Evolutionary conservation across 2,329 filamentous ascomycete species (phyloP).

Genomic region (Stachybotrys elegans): DNA sequence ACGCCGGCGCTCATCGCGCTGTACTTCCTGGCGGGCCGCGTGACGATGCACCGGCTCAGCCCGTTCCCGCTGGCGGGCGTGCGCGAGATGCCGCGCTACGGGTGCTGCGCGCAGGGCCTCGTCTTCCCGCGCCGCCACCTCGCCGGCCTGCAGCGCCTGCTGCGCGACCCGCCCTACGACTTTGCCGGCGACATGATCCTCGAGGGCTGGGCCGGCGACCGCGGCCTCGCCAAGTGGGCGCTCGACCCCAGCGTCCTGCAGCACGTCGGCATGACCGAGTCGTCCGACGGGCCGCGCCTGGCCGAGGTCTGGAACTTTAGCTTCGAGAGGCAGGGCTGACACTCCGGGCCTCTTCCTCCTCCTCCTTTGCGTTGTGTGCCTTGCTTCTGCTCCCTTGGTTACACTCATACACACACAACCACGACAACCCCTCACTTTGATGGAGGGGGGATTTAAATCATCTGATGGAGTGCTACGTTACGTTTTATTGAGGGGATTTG

Average conservation of each 20-base stretch:
- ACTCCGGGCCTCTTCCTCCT: no score
- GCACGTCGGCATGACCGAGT: constrained; percentile 21
- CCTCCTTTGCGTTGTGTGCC: no score
- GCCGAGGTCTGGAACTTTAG: constrained; percentile 28
- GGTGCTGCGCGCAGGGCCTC: constrained; percentile 33
- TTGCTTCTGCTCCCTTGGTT: no score
- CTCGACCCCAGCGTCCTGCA: constrained; percentile 32
- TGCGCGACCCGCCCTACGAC: constrained; percentile 24
- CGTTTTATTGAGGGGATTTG: no score
- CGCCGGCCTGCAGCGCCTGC: constrained; percentile 17
- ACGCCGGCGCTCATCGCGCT: constrained; percentile 23
- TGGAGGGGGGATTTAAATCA: no score
- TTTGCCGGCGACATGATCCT: constrained; percentile 30
- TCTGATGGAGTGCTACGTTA: no score
- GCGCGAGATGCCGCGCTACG: constrained; percentile 30
- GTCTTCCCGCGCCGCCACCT: constrained; percentile 28
- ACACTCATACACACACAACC: no score
- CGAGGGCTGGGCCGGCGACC: constrained; percentile 25
- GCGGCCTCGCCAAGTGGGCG: constrained; percentile 27
- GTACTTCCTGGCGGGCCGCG: constrained; percentile 24
- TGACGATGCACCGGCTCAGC: constrained; percentile 15
- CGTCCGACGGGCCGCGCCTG: constrained; percentile 23
- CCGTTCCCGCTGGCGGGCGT: constrained; percentile 13
- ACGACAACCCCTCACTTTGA: no score
- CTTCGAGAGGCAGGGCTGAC: constrained; percentile 25